Evolutionary conservation across 306 rosid species (phyloP), one percentile per base, ranked within the genome.

Genomic region (Luffa acutangula): DNA sequence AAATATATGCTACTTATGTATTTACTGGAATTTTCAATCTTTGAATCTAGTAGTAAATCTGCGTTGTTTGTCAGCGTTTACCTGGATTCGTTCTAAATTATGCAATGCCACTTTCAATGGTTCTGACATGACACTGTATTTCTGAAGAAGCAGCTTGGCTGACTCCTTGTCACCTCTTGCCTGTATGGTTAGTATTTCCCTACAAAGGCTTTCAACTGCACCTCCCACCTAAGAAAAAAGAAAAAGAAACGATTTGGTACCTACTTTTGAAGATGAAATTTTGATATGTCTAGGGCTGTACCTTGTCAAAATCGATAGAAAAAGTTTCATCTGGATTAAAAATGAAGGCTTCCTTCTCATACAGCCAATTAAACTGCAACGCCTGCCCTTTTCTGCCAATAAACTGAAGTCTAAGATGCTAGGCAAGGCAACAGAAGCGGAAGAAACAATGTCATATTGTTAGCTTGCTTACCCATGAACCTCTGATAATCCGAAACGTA

Each of bases 281-380:
- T 14, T 34, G 80, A 76, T 54, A 70, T 60, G 42, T 59, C 3
- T 56, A 77, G 11, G 21, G 67, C 33, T 15, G 85, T 87, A 92
- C 97, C 97, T 91, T 91, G 36, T 86, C 79, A 88, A 92, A 95
- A 82, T 95, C 92, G 81, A 95, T 93, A 46, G 96, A 91, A 84
- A 95, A 86, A 36, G 82, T 89, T 63, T 87, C 86, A 54, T 89
- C 91, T 9, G 88, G 54, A 57, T 89, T 85, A 77, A 88, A 82
- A 60, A 91, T 65, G 84, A 95, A 90, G 79, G 98, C 97, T 80
- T 87, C 96, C 91, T 90, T 84, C 86, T 87, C 92, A 80, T 87
- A 86, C 54, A 95, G 77, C 97, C 97, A 95, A 86, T 95, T 95
- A 85, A 95, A 95, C 82, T 95, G 98, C 87, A 95, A 80, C 31